Evolutionary conservation across 768 basidiomycete genomes (phyloP), one percentile per base, ranked within the genome.

Genomic region (Lactarius hengduanensis): DNA sequence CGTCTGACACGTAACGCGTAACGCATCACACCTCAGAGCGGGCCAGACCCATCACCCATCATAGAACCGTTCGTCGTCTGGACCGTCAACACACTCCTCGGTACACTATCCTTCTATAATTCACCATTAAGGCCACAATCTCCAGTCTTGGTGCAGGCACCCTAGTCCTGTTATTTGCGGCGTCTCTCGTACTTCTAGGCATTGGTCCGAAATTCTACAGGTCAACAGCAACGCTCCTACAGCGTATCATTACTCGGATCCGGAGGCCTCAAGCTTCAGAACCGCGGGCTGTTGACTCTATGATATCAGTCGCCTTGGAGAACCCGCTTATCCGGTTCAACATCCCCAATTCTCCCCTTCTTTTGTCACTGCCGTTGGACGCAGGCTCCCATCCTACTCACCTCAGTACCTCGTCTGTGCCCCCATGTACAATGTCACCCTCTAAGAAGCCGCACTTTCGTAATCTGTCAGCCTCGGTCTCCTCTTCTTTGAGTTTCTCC

Each of bases 341-440:
- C 43, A 62, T 70, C 26, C 64, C 70, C 34, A 62, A 36, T 4
- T 65, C 70, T 6, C 70, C 70, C 28, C 55, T 70, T 38, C 64
- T 69, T n/a, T 58, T 64, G 18, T 69, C 67, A 0, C 59, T 65
- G n/a, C 40, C 63, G 41, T 55, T 61, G 3, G 58, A 65, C 34
- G 56, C 56, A 10, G 58, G 58, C 22, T 54, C 65, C 50, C 50
- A 53, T 16, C 22, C 50, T 22, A 50, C 47, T 56, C 59, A 50
- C 32, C 53, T 62, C 4, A 32, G 58, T 30, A 47, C 47, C 54
- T 41, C 36, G 20, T 13, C 57, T 53, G 15, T 50, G n/a, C n/a
- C 13, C 34, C 26, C 66, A 10, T 54, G 43, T 34, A 47, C 57
- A 15, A 54, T 43, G 5, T 2, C 43, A 30, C 30, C 40, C 11